Percentiles rank a stretch among this genome's conserved stretches.
Evolutionary conservation across 2,329 filamentous ascomycete genomes (phyloP).

Genomic region (Madurella fahalii): DNA sequence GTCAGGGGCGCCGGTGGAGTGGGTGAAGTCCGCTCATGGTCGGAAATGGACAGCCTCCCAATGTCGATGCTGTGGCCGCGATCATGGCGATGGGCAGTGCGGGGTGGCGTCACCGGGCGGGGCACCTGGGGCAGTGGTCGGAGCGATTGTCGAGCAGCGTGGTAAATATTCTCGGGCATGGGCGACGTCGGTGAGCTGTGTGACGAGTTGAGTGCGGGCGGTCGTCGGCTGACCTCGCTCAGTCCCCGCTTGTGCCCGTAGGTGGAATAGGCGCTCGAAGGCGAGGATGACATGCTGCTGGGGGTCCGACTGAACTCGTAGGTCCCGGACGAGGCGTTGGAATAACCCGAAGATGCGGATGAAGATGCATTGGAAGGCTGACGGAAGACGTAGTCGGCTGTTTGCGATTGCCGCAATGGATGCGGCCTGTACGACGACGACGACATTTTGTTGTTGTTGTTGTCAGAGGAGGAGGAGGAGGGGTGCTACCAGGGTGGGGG

Average conservation of each 20-base stretch:
- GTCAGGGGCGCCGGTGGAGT: conserved; percentile 12
- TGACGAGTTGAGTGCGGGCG: conserved; percentile 42
- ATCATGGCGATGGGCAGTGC: conserved; percentile 43
- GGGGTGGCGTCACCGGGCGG: conserved; percentile 31
- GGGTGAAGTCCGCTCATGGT: conserved; percentile 38
- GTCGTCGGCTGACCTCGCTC: conserved; percentile 62
- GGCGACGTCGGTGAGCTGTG: conserved; percentile 38
- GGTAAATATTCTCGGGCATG: conserved; percentile 62
- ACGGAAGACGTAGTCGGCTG: conserved; percentile 51
- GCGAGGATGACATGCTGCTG: conserved; percentile 68
- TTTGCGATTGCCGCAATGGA: conserved; percentile 55
- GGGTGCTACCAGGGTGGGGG: conserved; percentile 23
- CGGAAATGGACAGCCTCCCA: conserved; percentile 48
- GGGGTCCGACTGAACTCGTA: conserved; percentile 54
- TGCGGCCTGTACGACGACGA: conserved; percentile 54
- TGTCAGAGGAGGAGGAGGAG: conserved; percentile 10
- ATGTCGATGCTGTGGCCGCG: conserved; percentile 65
- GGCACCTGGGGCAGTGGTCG: conserved; percentile 69
- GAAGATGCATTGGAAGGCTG: conserved; percentile 69
- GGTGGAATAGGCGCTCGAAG: conserved; percentile 56
- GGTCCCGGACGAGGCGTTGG: conserved; percentile 46
- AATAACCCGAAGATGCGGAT: conserved; percentile 66
- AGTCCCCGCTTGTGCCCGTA: conserved; percentile 67
- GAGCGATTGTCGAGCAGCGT: conserved; percentile 69
- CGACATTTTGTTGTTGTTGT: conserved; percentile 32